Conservation (phyloP, 371 early-diverging fungal species). For the Mortierella sp. region DNA sequence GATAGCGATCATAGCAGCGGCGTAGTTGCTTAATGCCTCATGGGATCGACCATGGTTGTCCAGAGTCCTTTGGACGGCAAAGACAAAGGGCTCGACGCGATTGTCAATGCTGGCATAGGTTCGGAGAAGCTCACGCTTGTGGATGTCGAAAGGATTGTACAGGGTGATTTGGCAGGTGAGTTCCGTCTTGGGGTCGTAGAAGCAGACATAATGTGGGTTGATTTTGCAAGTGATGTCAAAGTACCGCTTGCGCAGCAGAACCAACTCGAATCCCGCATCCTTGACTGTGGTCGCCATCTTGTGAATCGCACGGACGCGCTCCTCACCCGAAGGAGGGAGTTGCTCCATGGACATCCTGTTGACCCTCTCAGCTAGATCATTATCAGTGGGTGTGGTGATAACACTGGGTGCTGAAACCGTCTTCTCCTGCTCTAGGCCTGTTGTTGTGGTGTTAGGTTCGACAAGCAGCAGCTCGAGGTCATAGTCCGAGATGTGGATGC, state of each 20-base stretch:
- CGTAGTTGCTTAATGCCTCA: background rate
- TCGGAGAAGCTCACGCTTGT: background rate
- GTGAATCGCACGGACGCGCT: background rate
- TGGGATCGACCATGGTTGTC: background rate
- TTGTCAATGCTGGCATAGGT: background rate
- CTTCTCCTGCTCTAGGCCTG: no score
- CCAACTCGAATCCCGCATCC: background rate
- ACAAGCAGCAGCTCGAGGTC: background rate
- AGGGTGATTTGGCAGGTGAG: constrained; percentile 2
- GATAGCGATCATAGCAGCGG: background rate
- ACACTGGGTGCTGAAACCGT: no score
- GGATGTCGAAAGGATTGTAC: background rate
- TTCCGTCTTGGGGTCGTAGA: background rate
- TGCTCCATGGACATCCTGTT: background rate
- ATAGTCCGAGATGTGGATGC: background rate
- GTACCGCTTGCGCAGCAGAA: background rate
- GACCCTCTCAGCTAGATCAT: background rate
- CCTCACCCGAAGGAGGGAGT: background rate
- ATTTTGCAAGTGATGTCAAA: background rate
- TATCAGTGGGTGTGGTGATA: background rate
- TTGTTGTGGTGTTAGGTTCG: background rate
- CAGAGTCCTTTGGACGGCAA: constrained; percentile 5
- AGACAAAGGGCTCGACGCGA: background rate
- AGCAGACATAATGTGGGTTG: background rate
- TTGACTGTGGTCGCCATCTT: background rate